phyloP scores from a whole-genome alignment of 2,329 filamentous ascomycete genomes.

The Bisporella sp. region DNA sequence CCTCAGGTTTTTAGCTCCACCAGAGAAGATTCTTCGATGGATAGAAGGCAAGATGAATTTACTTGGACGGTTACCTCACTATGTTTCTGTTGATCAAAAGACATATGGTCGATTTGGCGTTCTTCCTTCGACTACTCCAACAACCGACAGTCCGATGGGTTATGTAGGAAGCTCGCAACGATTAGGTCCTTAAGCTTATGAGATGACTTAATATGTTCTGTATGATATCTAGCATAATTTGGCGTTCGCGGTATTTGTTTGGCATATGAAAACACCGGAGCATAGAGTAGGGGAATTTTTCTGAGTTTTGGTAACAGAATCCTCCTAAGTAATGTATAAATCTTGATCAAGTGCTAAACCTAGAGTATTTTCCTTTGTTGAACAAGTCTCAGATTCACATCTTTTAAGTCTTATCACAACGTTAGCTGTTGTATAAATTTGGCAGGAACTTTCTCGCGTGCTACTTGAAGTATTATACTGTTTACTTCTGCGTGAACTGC shows the following conservation, averaged over 20 bases:
- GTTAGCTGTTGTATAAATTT: too few relatives aligned
- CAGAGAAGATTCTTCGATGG: conserved; percentile 81
- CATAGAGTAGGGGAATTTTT: too few relatives aligned
- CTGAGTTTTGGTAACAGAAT: too few relatives aligned
- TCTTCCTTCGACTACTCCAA: conserved; percentile 51
- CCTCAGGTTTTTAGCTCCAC: conserved; percentile 82
- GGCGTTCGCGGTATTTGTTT: conserved; percentile 11
- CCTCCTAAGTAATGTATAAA: too few relatives aligned
- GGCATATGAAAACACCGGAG: too few relatives aligned
- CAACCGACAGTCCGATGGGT: conserved; percentile 40
- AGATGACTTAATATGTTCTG: conserved; percentile 7
- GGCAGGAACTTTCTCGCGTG: too few relatives aligned
- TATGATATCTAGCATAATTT: conserved; percentile 18
- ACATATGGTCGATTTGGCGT: conserved; percentile 91
- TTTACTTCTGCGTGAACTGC: too few relatives aligned
- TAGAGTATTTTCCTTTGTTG: too few relatives aligned
- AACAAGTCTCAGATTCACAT: too few relatives aligned
- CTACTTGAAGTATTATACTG: too few relatives aligned
- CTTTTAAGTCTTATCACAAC: too few relatives aligned
- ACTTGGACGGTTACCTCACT: conserved; percentile 77
- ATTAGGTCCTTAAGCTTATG: conserved; percentile 52
- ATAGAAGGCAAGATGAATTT: conserved; percentile 85
- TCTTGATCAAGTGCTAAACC: too few relatives aligned
- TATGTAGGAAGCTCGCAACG: conserved; percentile 60
- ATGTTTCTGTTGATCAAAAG: conserved; percentile 92